Conservation (phyloP, 176 grass and related monocot genomes). For the Triticum turgidum region DNA sequence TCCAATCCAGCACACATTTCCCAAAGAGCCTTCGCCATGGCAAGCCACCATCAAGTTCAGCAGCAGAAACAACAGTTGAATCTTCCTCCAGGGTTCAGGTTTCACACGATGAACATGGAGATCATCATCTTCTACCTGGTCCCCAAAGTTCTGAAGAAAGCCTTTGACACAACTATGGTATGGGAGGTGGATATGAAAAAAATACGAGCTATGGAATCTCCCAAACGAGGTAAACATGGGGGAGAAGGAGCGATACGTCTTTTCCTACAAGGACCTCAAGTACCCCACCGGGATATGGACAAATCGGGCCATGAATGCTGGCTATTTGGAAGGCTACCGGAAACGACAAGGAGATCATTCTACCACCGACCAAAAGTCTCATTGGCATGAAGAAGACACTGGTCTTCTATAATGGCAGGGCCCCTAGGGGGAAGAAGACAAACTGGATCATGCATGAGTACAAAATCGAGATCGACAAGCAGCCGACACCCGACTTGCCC, state of each 20-base stretch:
- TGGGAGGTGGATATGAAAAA: constrained; percentile 55
- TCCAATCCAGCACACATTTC: too few species aligned
- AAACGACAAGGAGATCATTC: constrained; percentile 48
- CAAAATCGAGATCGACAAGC: too few species aligned
- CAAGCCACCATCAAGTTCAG: too few species aligned
- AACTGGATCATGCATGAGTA: too few species aligned
- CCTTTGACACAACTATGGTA: constrained; percentile 36
- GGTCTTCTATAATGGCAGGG: constrained; percentile 54
- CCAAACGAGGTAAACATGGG: constrained; percentile 48
- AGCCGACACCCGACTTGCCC: too few species aligned
- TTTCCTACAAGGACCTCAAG: constrained; percentile 43
- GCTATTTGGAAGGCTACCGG: constrained; percentile 30
- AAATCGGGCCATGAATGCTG: constrained; percentile 36
- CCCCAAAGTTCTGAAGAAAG: constrained; percentile 22
- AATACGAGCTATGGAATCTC: constrained; percentile 71
- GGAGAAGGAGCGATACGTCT: constrained; percentile 60
- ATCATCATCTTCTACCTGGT: constrained; percentile 61
- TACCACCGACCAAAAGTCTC: not conserved
- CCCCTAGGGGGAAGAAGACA: constrained; percentile 18
- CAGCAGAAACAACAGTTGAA: not conserved
- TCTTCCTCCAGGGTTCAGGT: constrained; percentile 57
- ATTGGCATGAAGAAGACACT: constrained; percentile 65
- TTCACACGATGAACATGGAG: constrained; percentile 50
- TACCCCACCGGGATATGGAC: constrained; percentile 48
- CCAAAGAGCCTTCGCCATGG: too few species aligned